Evolutionary conservation across 306 rosid species (phyloP).

Genomic region (Dalbergia oliveri): DNA sequence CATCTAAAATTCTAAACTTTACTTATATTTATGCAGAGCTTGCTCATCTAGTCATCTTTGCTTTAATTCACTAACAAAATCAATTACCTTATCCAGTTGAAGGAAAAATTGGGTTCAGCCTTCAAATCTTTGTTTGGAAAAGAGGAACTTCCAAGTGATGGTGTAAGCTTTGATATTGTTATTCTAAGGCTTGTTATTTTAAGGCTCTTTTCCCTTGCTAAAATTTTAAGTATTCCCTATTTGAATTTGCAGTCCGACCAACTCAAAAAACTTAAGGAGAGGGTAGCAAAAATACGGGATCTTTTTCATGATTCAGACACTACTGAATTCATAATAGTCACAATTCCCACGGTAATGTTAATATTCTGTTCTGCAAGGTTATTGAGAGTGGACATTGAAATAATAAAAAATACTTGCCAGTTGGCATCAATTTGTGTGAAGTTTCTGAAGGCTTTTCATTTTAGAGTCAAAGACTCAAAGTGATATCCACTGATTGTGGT

Average conservation of each 20-base stretch:
- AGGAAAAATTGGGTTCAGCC: conserved; percentile 55
- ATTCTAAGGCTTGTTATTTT: conserved; percentile 1
- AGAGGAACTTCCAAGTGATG: conserved; percentile 59
- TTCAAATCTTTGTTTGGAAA: conserved; percentile 79
- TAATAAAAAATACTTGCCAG: background rate
- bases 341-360: conserved; percentile 81
- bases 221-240: conserved; percentile 41
- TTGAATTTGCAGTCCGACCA: conserved; percentile 64
- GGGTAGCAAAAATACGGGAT: conserved; percentile 75
- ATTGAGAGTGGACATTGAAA: conserved; percentile 27
- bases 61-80: conserved; percentile 34
- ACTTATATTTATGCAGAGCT: conserved; percentile 16
- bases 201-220: background rate
- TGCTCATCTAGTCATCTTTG: conserved; percentile 21
- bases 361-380: conserved; percentile 20
- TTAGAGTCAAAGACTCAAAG: background rate
- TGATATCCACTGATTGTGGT: conserved; percentile 15
- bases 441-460: background rate
- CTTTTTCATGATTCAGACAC: conserved; percentile 79
- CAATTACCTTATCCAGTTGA: conserved; percentile 44
- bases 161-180: conserved; percentile 60
- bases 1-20: background rate
- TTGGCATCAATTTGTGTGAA: background rate
- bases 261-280: conserved; percentile 70
- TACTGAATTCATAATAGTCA: conserved; percentile 85